Base-by-base conservation (phyloP, 768 basidiomycete genomes). In the Leccinum arenicola region DNA sequence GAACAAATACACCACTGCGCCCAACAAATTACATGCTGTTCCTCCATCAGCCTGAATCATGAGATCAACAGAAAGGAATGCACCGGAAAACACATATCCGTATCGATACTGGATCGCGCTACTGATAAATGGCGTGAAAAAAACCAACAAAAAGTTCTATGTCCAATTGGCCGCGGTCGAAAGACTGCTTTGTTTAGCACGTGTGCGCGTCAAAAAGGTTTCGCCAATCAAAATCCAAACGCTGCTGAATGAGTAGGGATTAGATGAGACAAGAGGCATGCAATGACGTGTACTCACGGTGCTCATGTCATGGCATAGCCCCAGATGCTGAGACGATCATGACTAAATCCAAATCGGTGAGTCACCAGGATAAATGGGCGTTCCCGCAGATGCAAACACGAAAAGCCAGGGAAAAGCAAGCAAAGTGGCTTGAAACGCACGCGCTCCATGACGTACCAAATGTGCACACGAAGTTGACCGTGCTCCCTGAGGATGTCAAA, bases 201-300 rank as follows among this genome's bases (percentile, higher is more conserved):
- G 81, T 4, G 87, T 87, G 23, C 86, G 78, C 10, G 85, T 88
- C 1, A 87, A 84, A 78, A 89, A 90, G 2, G 86, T 88, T 72
- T 91, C 88, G 38, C 87, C 88, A 57, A 86, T 87, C 19, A 90
- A 76, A 66, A 91, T 88, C 88, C 88, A 91, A 40, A 89, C 71
- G 50, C 87, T 86, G n/a, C 79, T 74, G 54, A 4, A 36, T 21
- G 8, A 6, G 27, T 33, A 4, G 35, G n/a, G 52, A 48, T 33
- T 40, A 55, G 40, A 6, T 50, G 27, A 27, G 27, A n/a, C 1
- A 27, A 36, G 31, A 55, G 21, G 12, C 33, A 1, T 6, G 7
- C 35, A 15, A 35, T 33, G 10, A 47, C 4, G 10, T 50, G 45
- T 31, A 48, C 76, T 54, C 63, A 80, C 72, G 87, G 87, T 15